Base-by-base conservation (phyloP, 2,329 filamentous ascomycete genomes). In the Reticulascus tulasneorum region DNA sequence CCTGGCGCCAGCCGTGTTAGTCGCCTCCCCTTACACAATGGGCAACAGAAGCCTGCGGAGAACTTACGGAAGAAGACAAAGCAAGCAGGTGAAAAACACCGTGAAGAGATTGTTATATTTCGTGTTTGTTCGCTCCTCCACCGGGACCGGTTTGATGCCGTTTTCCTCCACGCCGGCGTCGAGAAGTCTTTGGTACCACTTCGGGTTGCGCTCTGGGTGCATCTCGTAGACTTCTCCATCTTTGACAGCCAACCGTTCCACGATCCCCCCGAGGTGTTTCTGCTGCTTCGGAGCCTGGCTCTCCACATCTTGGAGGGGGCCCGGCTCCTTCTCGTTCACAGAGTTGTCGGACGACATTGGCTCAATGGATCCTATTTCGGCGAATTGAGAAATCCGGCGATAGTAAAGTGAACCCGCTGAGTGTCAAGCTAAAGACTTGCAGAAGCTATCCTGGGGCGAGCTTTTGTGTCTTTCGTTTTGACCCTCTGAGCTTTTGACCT, bases 21-120 rank as follows among this genome's bases (percentile, higher is more conserved):
- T 35, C 24, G 34, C 19, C 23, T 25, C 20, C 17, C 6, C n/a
- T 9, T 7, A 19, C 19, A 4, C 32, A 9, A 23, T 6, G 20
- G 27, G 15, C 11, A 13, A 7, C n/a, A 16, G 18, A 11, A 11
- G 16, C 6, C 10, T 9, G 16, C 10, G 7, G 10, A 7, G 20
- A 9, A 64, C 73, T 55, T 51, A 79, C 76, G 77, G 75, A 21
- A 81, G 50, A 7, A 78, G 62, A 48, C 73, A 77, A 27, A 74
- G 61, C 37, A 76, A 66, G 40, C 75, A 68, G 15, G 72, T 75
- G 49, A 79, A 77, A 64, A 77, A 79, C 17, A 80, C 61, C 4
- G 75, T 78, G 49, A 81, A 80, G 29, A 81, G 62, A 42, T 75
- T 73, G 53, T 64, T 64, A 45, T 73, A 73, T 23, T 65, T 61